A percentile compares a stretch with the other conserved stretches of the same genome.
Conservation (phyloP, 2,329 filamentous ascomycete genomes). For the Fusarium sp. region DNA sequence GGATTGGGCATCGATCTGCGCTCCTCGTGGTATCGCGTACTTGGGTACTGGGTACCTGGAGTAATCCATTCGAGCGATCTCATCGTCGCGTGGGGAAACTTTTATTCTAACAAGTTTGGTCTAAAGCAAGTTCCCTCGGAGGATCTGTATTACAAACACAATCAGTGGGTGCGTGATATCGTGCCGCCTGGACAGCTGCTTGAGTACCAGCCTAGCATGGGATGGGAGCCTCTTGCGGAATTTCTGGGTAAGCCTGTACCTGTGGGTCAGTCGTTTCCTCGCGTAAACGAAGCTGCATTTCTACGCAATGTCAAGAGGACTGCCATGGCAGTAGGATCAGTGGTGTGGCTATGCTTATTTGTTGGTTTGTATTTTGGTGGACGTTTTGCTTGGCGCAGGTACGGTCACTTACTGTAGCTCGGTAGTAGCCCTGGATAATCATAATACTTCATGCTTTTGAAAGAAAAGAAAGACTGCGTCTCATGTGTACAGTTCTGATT, state of each 20-base stretch:
- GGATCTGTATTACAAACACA: constrained; percentile 34
- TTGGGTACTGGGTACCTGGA: constrained; percentile 36
- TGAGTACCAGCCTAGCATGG: constrained; percentile 38
- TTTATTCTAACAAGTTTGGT: constrained; percentile 29
- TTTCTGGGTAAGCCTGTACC: constrained; percentile 26
- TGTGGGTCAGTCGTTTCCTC: constrained; percentile 22
- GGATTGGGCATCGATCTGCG: constrained; percentile 37
- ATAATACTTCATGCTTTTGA: background rate
- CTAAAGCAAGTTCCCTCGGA: constrained; percentile 22
- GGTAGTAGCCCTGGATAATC: background rate
- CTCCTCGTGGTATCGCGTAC: constrained; percentile 28
- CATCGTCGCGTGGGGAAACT: constrained; percentile 32
- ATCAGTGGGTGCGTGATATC: constrained; percentile 35
- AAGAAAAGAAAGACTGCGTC: constrained; percentile 3
- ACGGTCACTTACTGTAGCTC: background rate
- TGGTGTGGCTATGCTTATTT: constrained; percentile 33
- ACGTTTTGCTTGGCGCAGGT: constrained; percentile 4
- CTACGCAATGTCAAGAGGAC: constrained; percentile 35
- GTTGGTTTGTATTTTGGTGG: constrained; percentile 12
- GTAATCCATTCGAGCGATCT: constrained; percentile 40
- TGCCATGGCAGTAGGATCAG: constrained; percentile 36
- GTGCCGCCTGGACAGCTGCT: constrained; percentile 27
- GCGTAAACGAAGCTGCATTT: constrained; percentile 40
- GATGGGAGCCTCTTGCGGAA: constrained; percentile 29
- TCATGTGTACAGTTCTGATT: background rate